Evolutionary conservation across 1,139 yeast species (phyloP).

Genomic region (Zygoascus sp.): DNA sequence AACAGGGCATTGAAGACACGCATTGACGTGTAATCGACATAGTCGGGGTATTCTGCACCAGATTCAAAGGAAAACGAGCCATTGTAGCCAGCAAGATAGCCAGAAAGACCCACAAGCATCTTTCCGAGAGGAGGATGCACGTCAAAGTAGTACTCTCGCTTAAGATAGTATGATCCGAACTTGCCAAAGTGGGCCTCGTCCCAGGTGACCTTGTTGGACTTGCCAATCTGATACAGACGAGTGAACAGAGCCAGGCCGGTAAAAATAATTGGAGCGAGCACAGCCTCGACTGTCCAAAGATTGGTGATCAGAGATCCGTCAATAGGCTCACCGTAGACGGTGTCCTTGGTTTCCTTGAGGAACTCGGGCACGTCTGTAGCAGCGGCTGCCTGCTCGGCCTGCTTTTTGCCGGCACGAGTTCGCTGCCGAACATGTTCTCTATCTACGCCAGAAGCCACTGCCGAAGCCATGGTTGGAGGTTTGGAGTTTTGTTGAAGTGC

Average conservation of each 20-base stretch:
- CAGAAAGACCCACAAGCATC: conserved; percentile 93
- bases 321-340: conserved; percentile 1
- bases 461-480: conserved; percentile 22
- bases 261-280: conserved; percentile 51
- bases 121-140: conserved; percentile 99
- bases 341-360: background rate
- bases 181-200: conserved; percentile 90
- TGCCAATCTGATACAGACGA: conserved; percentile 63
- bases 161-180: conserved; percentile 39
- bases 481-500: conserved; percentile 7
- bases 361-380: conserved; percentile 9
- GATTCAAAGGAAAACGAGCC: conserved; percentile 95
- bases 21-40: conserved; percentile 85
- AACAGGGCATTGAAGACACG: conserved; percentile 89
- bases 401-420: conserved; percentile 11
- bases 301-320: conserved; percentile 17
- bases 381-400: background rate
- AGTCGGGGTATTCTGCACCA: conserved; percentile 80
- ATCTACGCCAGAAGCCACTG: conserved; percentile 20
- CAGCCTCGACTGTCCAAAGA: conserved; percentile 38
- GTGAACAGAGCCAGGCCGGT: conserved; percentile 62
- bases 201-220: conserved; percentile 74
- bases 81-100: conserved; percentile 89
- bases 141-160: conserved; percentile 55
- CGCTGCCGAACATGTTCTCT: conserved; percentile 16